These are phyloP conservation scores for Trichosporon ovoides DNA, from an alignment of 1,284 basidiomycete species.

Conservation along the genomic window DNA sequence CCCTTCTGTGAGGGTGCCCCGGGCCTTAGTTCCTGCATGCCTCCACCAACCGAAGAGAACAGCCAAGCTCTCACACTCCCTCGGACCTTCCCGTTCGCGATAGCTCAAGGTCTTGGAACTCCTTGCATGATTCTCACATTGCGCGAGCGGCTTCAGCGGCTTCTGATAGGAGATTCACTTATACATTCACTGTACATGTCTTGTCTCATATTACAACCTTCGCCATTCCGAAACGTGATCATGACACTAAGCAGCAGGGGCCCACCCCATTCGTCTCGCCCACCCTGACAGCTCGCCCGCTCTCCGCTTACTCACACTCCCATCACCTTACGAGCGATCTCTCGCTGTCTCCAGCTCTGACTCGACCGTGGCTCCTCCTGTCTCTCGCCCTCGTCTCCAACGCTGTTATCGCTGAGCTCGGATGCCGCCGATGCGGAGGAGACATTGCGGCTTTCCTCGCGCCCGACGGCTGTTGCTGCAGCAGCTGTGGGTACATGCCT, in stretches of 20 bases:
- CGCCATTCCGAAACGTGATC: neutral
- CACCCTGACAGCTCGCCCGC: neutral
- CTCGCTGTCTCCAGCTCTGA: neutral
- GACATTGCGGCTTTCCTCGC: neutral
- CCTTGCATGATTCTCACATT: too few relatives aligned
- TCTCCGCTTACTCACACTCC: neutral
- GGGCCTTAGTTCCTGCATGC: too few relatives aligned
- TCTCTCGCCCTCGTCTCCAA: neutral
- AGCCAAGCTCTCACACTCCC: too few relatives aligned
- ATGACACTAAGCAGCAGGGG: neutral
- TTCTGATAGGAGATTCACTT: too few relatives aligned
- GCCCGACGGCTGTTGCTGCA: neutral
- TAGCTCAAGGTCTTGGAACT: too few relatives aligned
- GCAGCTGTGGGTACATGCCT: neutral
- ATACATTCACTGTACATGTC: too few relatives aligned
- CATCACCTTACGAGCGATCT: slow-evolving; percentile 4
- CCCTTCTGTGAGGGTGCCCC: too few relatives aligned
- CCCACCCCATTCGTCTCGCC: neutral
- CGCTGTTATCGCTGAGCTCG: neutral
- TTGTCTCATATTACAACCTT: neutral
- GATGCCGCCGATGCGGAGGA: neutral
- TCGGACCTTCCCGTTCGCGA: too few relatives aligned
- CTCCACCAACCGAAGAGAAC: too few relatives aligned
- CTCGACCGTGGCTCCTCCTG: neutral
- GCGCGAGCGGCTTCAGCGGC: too few relatives aligned